Evolutionary conservation across 305 asterid genomes (phyloP).

Genomic region (Coffea humblotiana): DNA sequence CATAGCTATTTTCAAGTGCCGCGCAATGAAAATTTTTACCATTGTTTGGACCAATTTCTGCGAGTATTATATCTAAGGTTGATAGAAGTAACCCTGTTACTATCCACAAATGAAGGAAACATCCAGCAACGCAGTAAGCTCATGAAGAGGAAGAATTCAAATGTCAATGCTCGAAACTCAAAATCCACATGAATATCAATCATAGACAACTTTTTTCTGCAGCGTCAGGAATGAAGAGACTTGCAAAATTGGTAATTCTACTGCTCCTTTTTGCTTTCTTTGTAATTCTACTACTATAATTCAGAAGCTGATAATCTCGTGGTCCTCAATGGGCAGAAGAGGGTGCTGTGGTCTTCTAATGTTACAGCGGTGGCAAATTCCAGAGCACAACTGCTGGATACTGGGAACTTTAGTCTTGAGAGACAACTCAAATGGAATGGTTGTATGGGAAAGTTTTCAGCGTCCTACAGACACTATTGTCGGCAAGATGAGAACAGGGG

Average conservation of each 20-base stretch:
- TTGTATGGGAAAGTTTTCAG: conserved; percentile 47
- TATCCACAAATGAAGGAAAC: too few relatives aligned
- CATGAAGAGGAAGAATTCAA: too few relatives aligned
- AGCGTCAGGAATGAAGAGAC: not conserved
- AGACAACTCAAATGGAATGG: conserved; percentile 23
- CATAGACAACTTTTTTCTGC: not conserved
- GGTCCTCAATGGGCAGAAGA: conserved; percentile 32
- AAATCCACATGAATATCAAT: not conserved
- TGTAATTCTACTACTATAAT: too few relatives aligned
- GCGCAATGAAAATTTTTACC: too few relatives aligned
- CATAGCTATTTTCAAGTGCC: too few relatives aligned
- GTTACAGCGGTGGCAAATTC: conserved; percentile 18
- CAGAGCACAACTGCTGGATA: conserved; percentile 38
- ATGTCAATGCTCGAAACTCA: not conserved
- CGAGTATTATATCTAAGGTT: too few relatives aligned
- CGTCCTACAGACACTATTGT: conserved; percentile 31
- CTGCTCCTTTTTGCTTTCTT: conserved; percentile 6
- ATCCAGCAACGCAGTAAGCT: not conserved
- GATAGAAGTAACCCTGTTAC: too few relatives aligned
- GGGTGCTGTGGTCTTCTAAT: conserved; percentile 47
- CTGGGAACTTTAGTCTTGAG: conserved; percentile 44
- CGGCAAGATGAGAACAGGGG: conserved; percentile 21
- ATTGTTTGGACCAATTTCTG: too few relatives aligned
- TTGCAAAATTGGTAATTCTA: not conserved
- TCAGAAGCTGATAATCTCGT: conserved; percentile 46